Percentiles rank a stretch among this genome's conserved stretches.
Conservation (phyloP, 1,284 basidiomycete species). For the Wolfiporia cocos region DNA sequence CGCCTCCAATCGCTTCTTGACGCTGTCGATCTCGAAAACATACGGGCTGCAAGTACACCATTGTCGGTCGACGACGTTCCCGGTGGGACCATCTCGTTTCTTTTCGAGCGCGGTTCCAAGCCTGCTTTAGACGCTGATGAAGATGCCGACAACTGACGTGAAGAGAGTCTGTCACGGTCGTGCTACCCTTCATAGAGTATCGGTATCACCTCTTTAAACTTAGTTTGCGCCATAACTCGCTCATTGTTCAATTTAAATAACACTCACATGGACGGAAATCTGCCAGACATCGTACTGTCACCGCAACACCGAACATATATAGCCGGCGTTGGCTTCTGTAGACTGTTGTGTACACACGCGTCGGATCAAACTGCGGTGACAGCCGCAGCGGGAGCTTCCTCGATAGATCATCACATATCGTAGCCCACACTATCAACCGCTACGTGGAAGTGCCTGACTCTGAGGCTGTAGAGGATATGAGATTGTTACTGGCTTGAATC, state of each 20-base stretch:
- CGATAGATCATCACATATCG: too few relatives aligned
- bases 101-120: slow-evolving; percentile 57
- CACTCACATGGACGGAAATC: not conserved
- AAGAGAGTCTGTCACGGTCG: too few relatives aligned
- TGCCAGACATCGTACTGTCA: not conserved
- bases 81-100: slow-evolving; percentile 63
- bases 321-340: not conserved
- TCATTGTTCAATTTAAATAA: not conserved
- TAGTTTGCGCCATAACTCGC: not conserved
- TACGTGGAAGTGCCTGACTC: too few relatives aligned
- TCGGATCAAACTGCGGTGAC: too few relatives aligned
- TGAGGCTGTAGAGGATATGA: too few relatives aligned
- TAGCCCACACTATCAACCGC: too few relatives aligned
- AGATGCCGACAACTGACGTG: slow-evolving; percentile 1
- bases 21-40: slow-evolving; percentile 39
- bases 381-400: too few relatives aligned
- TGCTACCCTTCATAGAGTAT: not conserved
- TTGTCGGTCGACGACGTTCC: slow-evolving; percentile 41
- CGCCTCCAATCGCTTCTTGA: slow-evolving; percentile 31
- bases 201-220: not conserved
- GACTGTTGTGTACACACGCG: too few relatives aligned
- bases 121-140: slow-evolving; percentile 1
- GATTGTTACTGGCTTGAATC: too few relatives aligned
- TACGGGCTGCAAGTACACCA: slow-evolving; percentile 27
- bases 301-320: not conserved